Evolutionary conservation across 164 flowering plant species (phyloP).

Genomic region (Taxillus chinensis): DNA sequence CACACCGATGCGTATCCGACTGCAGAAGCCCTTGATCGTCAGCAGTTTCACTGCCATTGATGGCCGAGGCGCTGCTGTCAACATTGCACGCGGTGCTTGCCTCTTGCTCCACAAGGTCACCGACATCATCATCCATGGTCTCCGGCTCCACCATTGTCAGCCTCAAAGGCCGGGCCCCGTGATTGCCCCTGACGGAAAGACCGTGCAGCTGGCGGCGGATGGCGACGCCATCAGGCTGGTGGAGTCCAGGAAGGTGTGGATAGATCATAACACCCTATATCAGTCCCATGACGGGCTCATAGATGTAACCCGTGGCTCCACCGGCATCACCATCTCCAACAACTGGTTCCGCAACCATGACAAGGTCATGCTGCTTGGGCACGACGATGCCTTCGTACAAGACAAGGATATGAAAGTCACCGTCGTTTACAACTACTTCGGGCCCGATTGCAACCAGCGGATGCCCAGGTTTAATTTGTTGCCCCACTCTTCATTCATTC

Average conservation of each 20-base stretch:
- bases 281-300: slow-evolving; percentile 61
- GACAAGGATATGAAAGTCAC: slow-evolving; percentile 76
- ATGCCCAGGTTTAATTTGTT: slow-evolving; percentile 57
- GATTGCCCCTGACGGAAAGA: slow-evolving; percentile 38
- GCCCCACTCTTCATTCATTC: too few relatives aligned
- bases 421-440: slow-evolving; percentile 66
- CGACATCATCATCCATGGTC: slow-evolving; percentile 69
- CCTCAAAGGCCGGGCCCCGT: slow-evolving; percentile 36
- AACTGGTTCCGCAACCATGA: slow-evolving; percentile 76
- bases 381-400: slow-evolving; percentile 43
- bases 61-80: slow-evolving; percentile 59
- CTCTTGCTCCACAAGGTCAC: slow-evolving; percentile 39
- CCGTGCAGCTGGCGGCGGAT: slow-evolving; percentile 30
- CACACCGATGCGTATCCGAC: slow-evolving; percentile 45
- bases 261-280: slow-evolving; percentile 78
- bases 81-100: slow-evolving; percentile 55
- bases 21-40: slow-evolving; percentile 48
- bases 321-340: slow-evolving; percentile 68
- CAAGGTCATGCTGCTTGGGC: slow-evolving; percentile 90
- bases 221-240: slow-evolving; percentile 75
- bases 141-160: slow-evolving; percentile 53
- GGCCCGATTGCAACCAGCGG: slow-evolving; percentile 68
- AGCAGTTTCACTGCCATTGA: slow-evolving; percentile 67
- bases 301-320: slow-evolving; percentile 68
- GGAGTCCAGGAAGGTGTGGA: slow-evolving; percentile 60